These are phyloP conservation scores for Picochlorum sp. DNA, from an alignment of 139 green algal species.

Conservation along the genomic window DNA sequence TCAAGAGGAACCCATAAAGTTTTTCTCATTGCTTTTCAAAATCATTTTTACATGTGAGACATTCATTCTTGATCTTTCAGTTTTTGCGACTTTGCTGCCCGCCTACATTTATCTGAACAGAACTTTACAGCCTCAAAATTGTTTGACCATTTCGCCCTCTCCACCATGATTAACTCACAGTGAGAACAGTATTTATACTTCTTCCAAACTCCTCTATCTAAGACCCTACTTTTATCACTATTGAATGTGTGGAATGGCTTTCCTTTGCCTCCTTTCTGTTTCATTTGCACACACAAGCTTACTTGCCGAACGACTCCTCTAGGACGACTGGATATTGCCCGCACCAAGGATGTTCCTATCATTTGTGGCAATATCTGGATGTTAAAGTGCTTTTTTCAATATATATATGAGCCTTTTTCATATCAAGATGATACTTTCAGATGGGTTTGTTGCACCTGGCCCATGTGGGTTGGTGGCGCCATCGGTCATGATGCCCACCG, in stretches of 20 bases:
- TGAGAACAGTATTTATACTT: constrained; percentile 20
- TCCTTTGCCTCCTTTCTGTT: no score
- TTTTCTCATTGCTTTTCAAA: constrained; percentile 41
- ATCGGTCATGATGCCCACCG: no score
- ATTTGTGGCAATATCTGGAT: no score
- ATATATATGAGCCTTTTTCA: no score
- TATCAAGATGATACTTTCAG: no score
- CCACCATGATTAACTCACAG: constrained; percentile 17
- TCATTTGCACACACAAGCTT: no score
- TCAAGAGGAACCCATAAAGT: constrained; percentile 70
- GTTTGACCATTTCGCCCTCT: constrained; percentile 25
- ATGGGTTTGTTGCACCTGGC: no score
- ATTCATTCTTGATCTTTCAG: background rate
- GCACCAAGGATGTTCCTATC: no score
- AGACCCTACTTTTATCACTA: constrained; percentile 6
- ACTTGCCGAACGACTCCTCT: no score
- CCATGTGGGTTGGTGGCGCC: no score
- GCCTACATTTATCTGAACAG: constrained; percentile 13
- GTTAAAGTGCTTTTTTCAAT: no score
- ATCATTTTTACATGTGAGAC: constrained; percentile 23
- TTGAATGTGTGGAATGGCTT: background rate
- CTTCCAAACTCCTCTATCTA: constrained; percentile 31
- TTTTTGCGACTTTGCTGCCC: constrained; percentile 4
- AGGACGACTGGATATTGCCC: no score
- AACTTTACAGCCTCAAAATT: constrained; percentile 21